Evolutionary conservation across 2,329 filamentous ascomycete species (phyloP), one percentile per base, ranked within the genome.

Genomic region (Epichloe coenophiala): DNA sequence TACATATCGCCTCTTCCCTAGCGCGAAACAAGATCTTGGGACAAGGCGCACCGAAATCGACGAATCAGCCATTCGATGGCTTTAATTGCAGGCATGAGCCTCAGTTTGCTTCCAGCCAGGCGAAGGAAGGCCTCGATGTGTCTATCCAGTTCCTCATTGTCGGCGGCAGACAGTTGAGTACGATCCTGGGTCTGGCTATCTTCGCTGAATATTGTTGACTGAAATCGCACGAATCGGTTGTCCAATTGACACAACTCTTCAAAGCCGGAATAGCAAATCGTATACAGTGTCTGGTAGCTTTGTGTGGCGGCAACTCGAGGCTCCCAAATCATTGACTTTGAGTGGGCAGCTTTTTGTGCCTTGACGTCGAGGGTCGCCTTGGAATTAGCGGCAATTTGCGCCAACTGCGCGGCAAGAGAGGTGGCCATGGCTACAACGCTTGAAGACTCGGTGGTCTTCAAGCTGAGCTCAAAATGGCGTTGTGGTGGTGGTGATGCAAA

Each of bases 251-350:
- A 97, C 52, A 98, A 74, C 62, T 98, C 93, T 56, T 89, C 81
- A 62, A 91, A 98, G 2, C 90, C 93, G 61, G 95, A 87, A 58
- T 82, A 75, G 64, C 91, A 97, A 64, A 95, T 80, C 51, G 85
- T 80, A 65, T 86, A 97, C 52, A 98, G 77, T 4, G 84, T 86
- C 63, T 95, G 87, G 66, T 91, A 95, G 61, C 84, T 93, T 71
- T 99, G 93, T 15, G 82, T 83, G 5, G 86, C 84, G 47, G 93
- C 93, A 59, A 91, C 76, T 63, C 83, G 81, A 53, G 86, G 78
- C 60, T 95, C 90, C 72, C 95, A 98, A 53, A 99, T 87, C 54
- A 99, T 73, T 49, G 93, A 98, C 68, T 96, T 91, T 57, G 88
- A 88, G 70, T 98, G 93, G 55, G 88, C 82, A 54, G 86, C 81